Base-by-base conservation (phyloP, 2,329 filamentous ascomycete genomes). In the Sarocladium kiliense region DNA sequence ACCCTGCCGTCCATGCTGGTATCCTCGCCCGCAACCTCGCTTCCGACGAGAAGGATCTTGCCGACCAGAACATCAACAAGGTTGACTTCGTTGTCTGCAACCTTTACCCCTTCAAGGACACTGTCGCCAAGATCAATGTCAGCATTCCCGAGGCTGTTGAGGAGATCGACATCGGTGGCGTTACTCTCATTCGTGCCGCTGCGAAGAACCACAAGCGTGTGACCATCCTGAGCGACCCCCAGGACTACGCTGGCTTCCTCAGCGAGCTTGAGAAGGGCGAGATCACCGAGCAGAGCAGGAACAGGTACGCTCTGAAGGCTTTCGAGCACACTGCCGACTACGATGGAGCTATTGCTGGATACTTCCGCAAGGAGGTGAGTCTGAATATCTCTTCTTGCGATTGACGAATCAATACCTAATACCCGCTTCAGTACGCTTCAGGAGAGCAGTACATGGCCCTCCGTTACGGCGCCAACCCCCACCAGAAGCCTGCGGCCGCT, bases 311-410 rank as follows among this genome's bases (percentile, higher is more conserved):
- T 25, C 84, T 97, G 66, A 99, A 99, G 82, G 94, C 94, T 16
- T 99, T 99, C 68, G 91, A 96, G 76, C 94, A 97, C 75, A 99
- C 94, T 37, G 91, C 94, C 61, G 91, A 96, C 72, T 99, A 99
- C 73, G 94, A 99, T 71, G 82, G 85, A 42, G 90, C 94, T 64
- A 99, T 99, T 70, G 88, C 93, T 34, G 89, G 89, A 66, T 99
- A 96, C 80, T 99, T 99, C 85, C 88, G 94, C 70, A 93, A 95
- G 80, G 87, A 96, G 32, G 32, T 39, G 23, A 41, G 32, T 53
- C 23, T 25, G 9, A 37, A 26, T 49, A 10, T 10, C 11, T 23
- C 36, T 3, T 36, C 11, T 51, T 19, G 14, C 26, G 3, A 18
- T 3, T 36, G 10, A 18, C 12, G 10, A 9, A 32, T 6, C 30